Evolutionary conservation across 805 yeast species (phyloP).

Genomic region (Wickerhamomyces tratensis): DNA sequence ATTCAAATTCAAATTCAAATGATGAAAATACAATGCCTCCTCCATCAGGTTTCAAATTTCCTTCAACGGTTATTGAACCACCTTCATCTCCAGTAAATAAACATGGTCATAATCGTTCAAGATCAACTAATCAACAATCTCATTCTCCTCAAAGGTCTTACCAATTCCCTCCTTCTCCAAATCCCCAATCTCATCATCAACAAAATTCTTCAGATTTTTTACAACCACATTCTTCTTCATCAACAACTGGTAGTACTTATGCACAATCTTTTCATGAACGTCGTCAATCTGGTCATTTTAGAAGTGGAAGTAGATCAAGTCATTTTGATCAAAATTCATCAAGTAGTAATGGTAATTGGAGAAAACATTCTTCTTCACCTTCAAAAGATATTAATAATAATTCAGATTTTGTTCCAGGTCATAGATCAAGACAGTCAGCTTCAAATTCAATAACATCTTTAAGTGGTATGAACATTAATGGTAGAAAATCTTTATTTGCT

Average conservation of each 20-base stretch:
- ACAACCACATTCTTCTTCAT: background rate
- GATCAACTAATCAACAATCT: background rate
- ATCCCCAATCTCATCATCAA: constrained; percentile 7
- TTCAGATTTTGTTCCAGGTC: constrained; percentile 60
- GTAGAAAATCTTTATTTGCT: constrained; percentile 79
- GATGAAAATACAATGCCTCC: constrained; percentile 12
- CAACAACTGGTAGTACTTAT: background rate
- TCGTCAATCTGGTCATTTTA: constrained; percentile 30
- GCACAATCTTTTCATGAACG: constrained; percentile 22
- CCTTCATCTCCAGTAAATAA: constrained; percentile 5
- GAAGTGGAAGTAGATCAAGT: constrained; percentile 29
- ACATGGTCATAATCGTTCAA: background rate
- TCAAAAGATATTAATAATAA: background rate
- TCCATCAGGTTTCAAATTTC: constrained; percentile 44
- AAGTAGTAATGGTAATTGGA: background rate
- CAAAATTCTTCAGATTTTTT: constrained; percentile 1
- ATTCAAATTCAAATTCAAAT: constrained; percentile 10
- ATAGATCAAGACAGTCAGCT: constrained; percentile 64
- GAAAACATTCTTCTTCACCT: background rate
- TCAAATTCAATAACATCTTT: constrained; percentile 39
- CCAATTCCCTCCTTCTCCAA: constrained; percentile 54
- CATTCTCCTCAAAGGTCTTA: constrained; percentile 38
- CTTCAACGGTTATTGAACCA: constrained; percentile 32
- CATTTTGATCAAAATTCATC: background rate
- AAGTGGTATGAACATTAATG: constrained; percentile 25